Base-by-base conservation (phyloP, 2,329 filamentous ascomycete genomes). In the Hypoxylon sp. region DNA sequence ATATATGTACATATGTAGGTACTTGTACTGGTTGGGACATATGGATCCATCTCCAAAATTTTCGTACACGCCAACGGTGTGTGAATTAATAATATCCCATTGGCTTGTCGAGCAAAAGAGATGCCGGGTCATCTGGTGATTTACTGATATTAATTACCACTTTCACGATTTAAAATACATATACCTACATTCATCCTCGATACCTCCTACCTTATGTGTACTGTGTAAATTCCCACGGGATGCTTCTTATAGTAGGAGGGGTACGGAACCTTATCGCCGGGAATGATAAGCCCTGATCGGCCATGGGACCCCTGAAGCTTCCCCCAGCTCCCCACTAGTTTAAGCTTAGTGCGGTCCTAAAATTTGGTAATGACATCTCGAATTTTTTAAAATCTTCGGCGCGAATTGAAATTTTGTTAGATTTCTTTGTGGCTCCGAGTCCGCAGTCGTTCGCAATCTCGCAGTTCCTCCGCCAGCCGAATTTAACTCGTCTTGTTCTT, bases 371-470 rank as follows among this genome's bases (percentile, higher is more conserved):
- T 38, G 52, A 38, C 21, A 60, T 63, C 63, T 53, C 14, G 46
- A 45, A 28, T 56, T 69, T 71, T 69, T 67, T 65, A 50, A 52
- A 51, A 43, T 30, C 50, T 66, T 55, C 46, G 60, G 63, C 62
- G 69, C 67, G 30, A 58, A 64, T 61, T 59, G 61, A 70, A 68
- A 67, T 72, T 72, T 72, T 67, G 41, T 60, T 65, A 19, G 17
- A 55, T 48, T 63, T 41, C 25, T 46, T 59, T 59, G 49, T 68
- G 65, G n/a, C 63, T 67, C 58, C 55, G 61, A 67, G 63, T 57
- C 59, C 63, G 58, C 61, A 49, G 38, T 41, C 57, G 30, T 60
- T 34, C 51, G 10, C 43, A 57, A 49, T 50, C 41, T 65, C 66
- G 49, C 48, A 50, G 50, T 32, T 56, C 61, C 66, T 61, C 43